Percentiles rank a stretch among this genome's conserved stretches.
phyloP scores from a whole-genome alignment of 1,284 basidiomycete species.

The Heliocybe sulcata region DNA sequence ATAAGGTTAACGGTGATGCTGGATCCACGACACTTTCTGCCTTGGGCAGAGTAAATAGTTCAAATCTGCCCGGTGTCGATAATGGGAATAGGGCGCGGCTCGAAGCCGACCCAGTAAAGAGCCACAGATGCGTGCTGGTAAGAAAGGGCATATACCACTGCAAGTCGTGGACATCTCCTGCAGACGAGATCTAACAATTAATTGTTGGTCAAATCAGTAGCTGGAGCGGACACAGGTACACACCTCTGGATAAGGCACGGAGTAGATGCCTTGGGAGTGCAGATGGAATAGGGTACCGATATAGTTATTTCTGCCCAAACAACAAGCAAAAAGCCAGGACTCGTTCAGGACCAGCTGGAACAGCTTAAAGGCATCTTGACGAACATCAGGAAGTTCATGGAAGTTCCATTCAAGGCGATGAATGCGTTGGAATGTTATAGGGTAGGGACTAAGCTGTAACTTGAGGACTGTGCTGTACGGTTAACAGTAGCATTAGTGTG shows the following conservation, averaged over 20 bases:
- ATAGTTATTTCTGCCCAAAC: neutral
- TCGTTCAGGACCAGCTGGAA: neutral
- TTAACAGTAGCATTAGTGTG: neutral
- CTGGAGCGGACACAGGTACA: no score
- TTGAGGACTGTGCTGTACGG: neutral
- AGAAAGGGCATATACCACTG: no score
- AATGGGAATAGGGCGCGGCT: no score
- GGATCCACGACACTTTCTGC: no score
- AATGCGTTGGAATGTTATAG: neutral
- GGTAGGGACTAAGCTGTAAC: neutral
- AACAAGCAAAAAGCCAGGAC: neutral
- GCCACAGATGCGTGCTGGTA: no score
- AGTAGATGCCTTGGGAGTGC: neutral
- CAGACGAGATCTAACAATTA: no score
- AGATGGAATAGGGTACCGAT: neutral
- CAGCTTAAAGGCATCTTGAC: neutral
- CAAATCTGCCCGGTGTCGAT: no score
- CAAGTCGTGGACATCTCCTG: no score
- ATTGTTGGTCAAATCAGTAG: no score
- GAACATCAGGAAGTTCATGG: neutral
- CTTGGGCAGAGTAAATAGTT: no score
- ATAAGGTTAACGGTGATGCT: no score
- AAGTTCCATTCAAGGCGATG: neutral
- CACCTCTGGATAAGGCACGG: neutral
- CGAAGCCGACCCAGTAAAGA: no score